These are phyloP conservation scores for Mollisiaceae sp. DNA, from an alignment of 2,329 filamentous ascomycete genomes.

Conservation along the genomic window DNA sequence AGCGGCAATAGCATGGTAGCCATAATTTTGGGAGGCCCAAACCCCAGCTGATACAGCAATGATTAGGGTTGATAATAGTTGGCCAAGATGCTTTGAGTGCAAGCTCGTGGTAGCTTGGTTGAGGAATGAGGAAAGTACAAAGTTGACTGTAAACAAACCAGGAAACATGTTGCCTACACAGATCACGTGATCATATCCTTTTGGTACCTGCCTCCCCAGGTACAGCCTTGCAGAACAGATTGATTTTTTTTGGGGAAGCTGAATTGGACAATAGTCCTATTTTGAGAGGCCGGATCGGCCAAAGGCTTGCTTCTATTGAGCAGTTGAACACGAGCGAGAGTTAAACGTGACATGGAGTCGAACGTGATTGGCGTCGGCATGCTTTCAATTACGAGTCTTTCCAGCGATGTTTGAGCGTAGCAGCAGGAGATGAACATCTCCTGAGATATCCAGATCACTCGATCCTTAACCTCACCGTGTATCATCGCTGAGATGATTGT, in stretches of 20 bases:
- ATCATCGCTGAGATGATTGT: constrained; percentile 4
- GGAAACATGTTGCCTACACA: neutral
- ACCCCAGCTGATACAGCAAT: neutral
- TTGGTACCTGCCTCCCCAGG: no score
- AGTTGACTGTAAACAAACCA: neutral
- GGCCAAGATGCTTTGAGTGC: neutral
- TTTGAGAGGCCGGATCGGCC: no score
- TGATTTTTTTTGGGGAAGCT: no score
- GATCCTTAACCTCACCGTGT: neutral
- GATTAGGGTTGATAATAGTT: neutral
- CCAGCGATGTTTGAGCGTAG: neutral
- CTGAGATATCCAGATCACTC: neutral
- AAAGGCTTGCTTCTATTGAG: no score
- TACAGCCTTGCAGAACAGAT: neutral
- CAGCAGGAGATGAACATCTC: neutral
- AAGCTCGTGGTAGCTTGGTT: neutral
- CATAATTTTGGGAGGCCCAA: neutral
- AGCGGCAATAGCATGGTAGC: neutral
- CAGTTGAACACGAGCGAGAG: no score
- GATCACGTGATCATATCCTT: neutral
- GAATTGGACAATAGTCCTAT: no score
- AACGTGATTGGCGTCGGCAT: no score
- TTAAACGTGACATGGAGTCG: no score
- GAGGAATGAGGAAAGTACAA: neutral
- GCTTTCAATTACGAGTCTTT: no score